phyloP scores from a whole-genome alignment of 257 asterid species.

The Coffea canephora region DNA sequence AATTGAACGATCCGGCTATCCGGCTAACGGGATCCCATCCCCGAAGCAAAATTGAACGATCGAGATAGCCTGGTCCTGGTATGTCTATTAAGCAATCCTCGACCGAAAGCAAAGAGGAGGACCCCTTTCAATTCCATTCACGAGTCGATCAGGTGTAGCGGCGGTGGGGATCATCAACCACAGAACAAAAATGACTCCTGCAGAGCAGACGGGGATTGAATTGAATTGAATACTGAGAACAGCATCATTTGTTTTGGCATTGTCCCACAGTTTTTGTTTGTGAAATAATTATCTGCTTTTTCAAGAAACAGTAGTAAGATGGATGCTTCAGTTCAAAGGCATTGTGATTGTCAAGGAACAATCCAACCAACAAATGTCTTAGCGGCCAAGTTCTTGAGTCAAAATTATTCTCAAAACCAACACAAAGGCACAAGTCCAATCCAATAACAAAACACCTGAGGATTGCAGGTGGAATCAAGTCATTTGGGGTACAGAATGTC shows the following conservation, averaged over 20 bases:
- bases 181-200: no score
- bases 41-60: no score
- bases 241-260: not conserved
- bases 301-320: not conserved
- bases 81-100: not conserved
- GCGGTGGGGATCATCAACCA: no score
- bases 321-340: not conserved
- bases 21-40: not conserved
- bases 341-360: not conserved
- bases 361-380: not conserved
- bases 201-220: not conserved
- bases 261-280: not conserved
- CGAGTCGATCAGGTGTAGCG: no score
- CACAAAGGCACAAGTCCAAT: not conserved
- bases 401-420: slow-evolving; percentile 5
- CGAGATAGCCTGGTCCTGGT: no score
- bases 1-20: no score
- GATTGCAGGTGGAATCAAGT: slow-evolving; percentile 17
- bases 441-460: not conserved
- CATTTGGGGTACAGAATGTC: slow-evolving; percentile 78
- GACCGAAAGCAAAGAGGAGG: not conserved
- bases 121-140: not conserved
- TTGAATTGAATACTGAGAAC: not conserved
- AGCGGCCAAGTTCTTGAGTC: not conserved
- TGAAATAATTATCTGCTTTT: not conserved